Evolutionary conservation across 805 yeast genomes (phyloP).

Genomic region (Kazachstania kunashirensis): DNA sequence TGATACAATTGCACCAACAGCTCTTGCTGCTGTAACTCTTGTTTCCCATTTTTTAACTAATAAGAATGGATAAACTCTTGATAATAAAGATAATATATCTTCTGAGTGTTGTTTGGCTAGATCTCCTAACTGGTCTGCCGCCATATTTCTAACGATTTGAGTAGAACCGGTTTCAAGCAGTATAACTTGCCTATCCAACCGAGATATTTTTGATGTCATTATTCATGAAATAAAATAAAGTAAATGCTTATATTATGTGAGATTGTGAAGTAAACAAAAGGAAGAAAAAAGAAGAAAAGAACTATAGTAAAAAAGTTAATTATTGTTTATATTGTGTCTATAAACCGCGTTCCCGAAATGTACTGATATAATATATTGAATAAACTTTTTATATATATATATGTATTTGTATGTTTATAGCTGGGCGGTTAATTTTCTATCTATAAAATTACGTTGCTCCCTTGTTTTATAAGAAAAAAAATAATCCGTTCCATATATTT

Average conservation of each 20-base stretch:
- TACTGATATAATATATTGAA: too few relatives aligned
- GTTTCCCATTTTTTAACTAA: conserved; percentile 90
- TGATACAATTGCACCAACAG: conserved; percentile 84
- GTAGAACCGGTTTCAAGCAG: conserved; percentile 89
- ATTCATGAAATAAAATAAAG: too few relatives aligned
- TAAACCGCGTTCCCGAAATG: too few relatives aligned
- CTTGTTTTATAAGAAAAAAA: too few relatives aligned
- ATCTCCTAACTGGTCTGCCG: conserved; percentile 94
- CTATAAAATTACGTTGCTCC: background rate
- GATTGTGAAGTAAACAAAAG: too few relatives aligned
- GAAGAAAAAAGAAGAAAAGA: too few relatives aligned
- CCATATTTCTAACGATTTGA: conserved; percentile 84
- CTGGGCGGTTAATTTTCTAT: conserved; percentile 3
- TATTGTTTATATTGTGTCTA: too few relatives aligned
- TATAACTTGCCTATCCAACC: conserved; percentile 37
- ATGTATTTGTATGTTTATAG: too few relatives aligned
- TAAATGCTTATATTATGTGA: too few relatives aligned
- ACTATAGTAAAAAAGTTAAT: too few relatives aligned
- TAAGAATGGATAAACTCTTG: conserved; percentile 85
- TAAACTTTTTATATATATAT: too few relatives aligned
- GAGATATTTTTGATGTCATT: conserved; percentile 32
- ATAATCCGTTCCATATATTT: too few relatives aligned
- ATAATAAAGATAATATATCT: conserved; percentile 69
- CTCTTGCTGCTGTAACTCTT: conserved; percentile 86
- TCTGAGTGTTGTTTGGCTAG: conserved; percentile 92